phyloP scores from a whole-genome alignment of 2,329 filamentous ascomycete genomes.

The Fusarium neocosmosporiellum region DNA sequence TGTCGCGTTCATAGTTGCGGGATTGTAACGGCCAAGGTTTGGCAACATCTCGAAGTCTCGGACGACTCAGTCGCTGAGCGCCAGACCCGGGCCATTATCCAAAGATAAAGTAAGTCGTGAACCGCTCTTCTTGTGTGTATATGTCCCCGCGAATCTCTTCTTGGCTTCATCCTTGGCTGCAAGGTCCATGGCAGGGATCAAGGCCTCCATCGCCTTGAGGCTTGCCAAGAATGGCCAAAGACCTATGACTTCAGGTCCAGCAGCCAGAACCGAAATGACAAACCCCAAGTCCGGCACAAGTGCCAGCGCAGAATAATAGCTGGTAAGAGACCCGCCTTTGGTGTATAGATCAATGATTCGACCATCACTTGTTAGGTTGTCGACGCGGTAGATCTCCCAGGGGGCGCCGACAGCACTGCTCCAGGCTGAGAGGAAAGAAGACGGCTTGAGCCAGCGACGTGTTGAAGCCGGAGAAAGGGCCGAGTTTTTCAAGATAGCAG shows the following conservation, averaged over 20 bases:
- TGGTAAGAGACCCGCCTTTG: not conserved
- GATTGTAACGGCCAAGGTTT: slow-evolving; percentile 9
- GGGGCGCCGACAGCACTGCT: not conserved
- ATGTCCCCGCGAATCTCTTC: not conserved
- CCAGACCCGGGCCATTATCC: not conserved
- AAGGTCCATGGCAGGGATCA: not conserved
- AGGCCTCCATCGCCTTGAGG: not conserved
- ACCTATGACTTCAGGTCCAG: not conserved
- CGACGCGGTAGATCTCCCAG: slow-evolving; percentile 14
- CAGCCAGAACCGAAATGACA: not conserved
- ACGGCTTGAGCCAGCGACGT: not conserved
- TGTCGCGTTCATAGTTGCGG: not conserved
- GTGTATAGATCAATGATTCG: slow-evolving; percentile 5
- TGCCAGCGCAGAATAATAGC: not conserved
- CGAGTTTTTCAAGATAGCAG: not conserved
- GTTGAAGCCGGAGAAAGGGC: not conserved
- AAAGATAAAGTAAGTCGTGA: not conserved
- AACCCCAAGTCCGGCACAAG: not conserved
- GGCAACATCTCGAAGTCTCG: not conserved
- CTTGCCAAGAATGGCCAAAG: not conserved
- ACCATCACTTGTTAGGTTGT: not conserved
- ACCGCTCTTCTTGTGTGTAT: not conserved
- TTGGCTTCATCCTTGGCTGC: slow-evolving; percentile 4
- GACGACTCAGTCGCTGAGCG: not conserved
- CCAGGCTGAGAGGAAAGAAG: slow-evolving; percentile 5